Evolutionary conservation across 331 rosid species (phyloP).

Genomic region (Stylosanthes scabra): DNA sequence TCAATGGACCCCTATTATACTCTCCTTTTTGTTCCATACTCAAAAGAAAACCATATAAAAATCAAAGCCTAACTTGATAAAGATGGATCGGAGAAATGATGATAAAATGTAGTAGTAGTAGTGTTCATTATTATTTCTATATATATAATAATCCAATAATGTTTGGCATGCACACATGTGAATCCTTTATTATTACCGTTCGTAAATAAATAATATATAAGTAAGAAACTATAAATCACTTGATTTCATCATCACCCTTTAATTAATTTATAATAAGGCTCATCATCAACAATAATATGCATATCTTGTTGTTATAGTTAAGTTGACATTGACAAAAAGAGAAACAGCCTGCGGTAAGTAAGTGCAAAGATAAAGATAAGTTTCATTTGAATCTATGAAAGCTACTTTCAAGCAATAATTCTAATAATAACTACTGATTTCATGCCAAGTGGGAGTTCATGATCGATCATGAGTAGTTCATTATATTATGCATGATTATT

Average conservation of each 20-base stretch:
- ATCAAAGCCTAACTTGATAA: constrained; percentile 1
- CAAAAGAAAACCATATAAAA: background rate
- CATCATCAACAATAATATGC: too few relatives aligned
- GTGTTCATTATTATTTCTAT: too few relatives aligned
- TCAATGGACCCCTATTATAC: constrained; percentile 14
- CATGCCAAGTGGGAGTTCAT: background rate
- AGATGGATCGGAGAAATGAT: background rate
- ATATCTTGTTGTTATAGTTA: too few relatives aligned
- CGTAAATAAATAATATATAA: too few relatives aligned
- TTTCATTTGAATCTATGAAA: constrained; percentile 17
- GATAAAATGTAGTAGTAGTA: too few relatives aligned
- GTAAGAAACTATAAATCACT: too few relatives aligned
- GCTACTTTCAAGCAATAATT: background rate
- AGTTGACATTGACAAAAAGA: constrained; percentile 18
- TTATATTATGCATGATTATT: too few relatives aligned
- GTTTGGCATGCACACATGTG: too few relatives aligned
- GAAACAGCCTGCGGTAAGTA: constrained; percentile 28
- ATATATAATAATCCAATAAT: too few relatives aligned
- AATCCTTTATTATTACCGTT: too few relatives aligned
- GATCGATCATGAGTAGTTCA: background rate
- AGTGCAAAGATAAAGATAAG: background rate
- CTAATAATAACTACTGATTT: background rate
- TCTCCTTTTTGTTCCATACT: constrained; percentile 7
- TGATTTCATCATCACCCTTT: too few relatives aligned
- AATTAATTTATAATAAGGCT: too few relatives aligned